Evolutionary conservation across 2,329 filamentous ascomycete genomes (phyloP), one percentile per base, ranked within the genome.

Genomic region (Aureobasidium namibiae): DNA sequence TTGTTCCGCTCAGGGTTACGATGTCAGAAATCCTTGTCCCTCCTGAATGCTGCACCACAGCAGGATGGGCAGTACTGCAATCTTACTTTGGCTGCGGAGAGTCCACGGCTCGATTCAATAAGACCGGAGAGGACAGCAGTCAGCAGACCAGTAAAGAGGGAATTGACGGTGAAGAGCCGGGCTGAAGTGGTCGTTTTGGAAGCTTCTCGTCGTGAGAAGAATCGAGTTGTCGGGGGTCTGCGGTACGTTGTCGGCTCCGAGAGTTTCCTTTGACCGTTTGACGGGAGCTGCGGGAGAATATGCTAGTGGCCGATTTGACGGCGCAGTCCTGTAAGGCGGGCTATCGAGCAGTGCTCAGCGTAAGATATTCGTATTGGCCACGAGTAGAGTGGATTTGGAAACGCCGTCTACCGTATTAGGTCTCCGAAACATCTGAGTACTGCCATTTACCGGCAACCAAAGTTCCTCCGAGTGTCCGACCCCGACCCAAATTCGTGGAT

Each of bases 391-490:
- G 2, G 3, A 16, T 44, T 26, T 8, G 41, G 1, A 9, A 4
- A 3, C 9, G 2, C 9, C 2, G n/a, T 7, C 3, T 45, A 13
- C 42, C 13, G 3, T 14, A 14, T 21, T 9, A 2, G 33, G 44
- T n/a, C 18, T 10, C 2, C 4, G 1, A 14, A 8, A 2, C 13
- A 6, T 6, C 0, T 7, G 9, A 4, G 14, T 7, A 6, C 42
- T 45, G 42, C 16, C 5, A 2, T 13, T 29, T 45, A 48, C 13
- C 44, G 16, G 1, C 8, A 18, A 13, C 26, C 3, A 54, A 29
- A 45, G 54, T 57, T 57, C 26, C n/a, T 57, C 54, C 53, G 53
- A 56, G 29, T 26, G n/a, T n/a, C n/a, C n/a, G n/a, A n/a, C 41
- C 36, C 53, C 54, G 54, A 39, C 23, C 54, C 41, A 57, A 48